These are phyloP conservation scores for Withania somnifera DNA, from an alignment of 305 asterid species.

Conservation along the genomic window DNA sequence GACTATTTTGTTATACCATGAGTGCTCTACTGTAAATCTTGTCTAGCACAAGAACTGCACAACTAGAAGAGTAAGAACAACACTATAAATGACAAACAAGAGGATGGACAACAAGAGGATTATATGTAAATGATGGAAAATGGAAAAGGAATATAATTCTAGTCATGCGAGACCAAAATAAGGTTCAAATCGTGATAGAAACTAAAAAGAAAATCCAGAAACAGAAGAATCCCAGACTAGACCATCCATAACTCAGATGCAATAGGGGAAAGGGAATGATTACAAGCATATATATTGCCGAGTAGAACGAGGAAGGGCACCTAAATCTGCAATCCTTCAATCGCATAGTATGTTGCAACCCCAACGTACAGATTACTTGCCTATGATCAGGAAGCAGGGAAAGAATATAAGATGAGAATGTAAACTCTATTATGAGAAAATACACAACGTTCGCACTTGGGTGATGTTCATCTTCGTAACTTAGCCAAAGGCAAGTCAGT, in stretches of 20 bases:
- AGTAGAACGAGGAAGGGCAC: neutral
- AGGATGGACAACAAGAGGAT: neutral
- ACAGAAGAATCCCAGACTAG: neutral
- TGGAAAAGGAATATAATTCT: neutral
- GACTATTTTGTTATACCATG: neutral
- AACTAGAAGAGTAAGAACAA: neutral
- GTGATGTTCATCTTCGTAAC: neutral
- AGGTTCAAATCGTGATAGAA: neutral
- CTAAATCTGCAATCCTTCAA: neutral
- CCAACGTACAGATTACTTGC: neutral
- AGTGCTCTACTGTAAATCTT: neutral
- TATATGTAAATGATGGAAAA: too few species aligned
- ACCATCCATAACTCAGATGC: neutral
- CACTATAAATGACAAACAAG: neutral
- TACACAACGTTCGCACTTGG: neutral
- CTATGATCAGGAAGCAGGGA: neutral
- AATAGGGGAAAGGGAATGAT: neutral
- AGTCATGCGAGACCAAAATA: neutral
- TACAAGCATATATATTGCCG: neutral
- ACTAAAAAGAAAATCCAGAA: neutral
- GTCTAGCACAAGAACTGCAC: neutral
- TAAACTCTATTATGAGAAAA: neutral
- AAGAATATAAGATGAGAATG: neutral
- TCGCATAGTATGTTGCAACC: neutral
- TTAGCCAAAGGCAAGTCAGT: neutral